Conservation (phyloP, 192 early-diverging fungal genomes). For the Rhizoclosmatium globosum region DNA sequence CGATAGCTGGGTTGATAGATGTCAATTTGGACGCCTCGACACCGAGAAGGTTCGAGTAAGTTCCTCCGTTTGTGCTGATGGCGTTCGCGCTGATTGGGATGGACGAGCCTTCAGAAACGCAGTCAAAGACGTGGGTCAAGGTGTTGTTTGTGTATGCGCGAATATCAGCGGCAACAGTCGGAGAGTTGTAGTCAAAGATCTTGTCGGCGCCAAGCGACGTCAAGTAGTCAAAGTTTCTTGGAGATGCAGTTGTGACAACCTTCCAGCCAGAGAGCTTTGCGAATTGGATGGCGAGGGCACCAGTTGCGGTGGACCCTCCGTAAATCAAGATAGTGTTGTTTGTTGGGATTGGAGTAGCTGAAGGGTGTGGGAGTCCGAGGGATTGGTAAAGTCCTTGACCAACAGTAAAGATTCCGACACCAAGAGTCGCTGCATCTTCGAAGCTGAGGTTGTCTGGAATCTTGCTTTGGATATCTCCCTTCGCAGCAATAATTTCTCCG, state of each 20-base stretch:
- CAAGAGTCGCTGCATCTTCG: constrained; percentile 17
- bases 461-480: constrained; percentile 2
- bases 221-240: constrained; percentile 29
- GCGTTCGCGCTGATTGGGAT: constrained; percentile 30
- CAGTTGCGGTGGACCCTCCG: constrained; percentile 42
- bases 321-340: constrained; percentile 36
- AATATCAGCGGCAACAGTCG: constrained; percentile 36
- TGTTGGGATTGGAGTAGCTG: constrained; percentile 22
- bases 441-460: constrained; percentile 14
- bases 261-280: constrained; percentile 26
- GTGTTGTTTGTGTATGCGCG: constrained; percentile 24
- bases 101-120: constrained; percentile 34
- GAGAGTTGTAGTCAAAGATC: constrained; percentile 44
- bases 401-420: constrained; percentile 18
- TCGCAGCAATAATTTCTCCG: constrained; percentile 12
- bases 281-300: constrained; percentile 53
- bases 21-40: not conserved
- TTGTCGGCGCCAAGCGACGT: constrained; percentile 33
- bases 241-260: constrained; percentile 32
- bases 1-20: not conserved
- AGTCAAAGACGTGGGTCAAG: constrained; percentile 35
- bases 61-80: not conserved
- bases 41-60: not conserved
- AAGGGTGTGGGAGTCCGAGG: too few species aligned
- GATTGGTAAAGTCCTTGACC: constrained; percentile 34